Conservation (phyloP, 495 filamentous ascomycete species). For the Hyaloscypha variabilis region DNA sequence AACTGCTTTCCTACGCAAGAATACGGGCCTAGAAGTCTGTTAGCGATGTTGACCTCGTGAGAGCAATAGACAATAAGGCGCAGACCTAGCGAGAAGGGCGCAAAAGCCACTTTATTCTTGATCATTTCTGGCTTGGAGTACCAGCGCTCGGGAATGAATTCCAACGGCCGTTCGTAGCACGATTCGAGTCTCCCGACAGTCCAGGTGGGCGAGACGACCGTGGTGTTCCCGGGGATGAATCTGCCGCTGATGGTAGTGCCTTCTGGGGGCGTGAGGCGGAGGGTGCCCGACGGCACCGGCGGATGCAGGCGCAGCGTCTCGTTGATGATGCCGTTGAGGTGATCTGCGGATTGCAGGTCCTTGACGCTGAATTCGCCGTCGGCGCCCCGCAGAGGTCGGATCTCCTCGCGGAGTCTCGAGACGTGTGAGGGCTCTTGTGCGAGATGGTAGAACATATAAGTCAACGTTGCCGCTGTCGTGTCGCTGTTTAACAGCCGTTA, state of each 20-base stretch:
- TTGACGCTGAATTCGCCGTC: neutral
- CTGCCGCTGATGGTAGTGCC: constrained; percentile 47
- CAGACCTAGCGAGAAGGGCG: constrained; percentile 50
- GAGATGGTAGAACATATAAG: constrained; percentile 18
- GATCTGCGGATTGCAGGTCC: constrained; percentile 20
- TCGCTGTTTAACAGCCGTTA: constrained; percentile 14
- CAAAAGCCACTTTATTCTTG: constrained; percentile 47
- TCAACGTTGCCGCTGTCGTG: constrained; percentile 20
- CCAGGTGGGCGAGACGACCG: constrained; percentile 9
- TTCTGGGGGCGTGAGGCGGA: constrained; percentile 44
- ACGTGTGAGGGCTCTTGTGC: constrained; percentile 1
- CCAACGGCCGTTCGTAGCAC: constrained; percentile 29
- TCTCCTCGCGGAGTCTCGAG: constrained; percentile 10
- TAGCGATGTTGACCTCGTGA: neutral
- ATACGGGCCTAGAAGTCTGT: constrained; percentile 30
- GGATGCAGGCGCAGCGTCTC: constrained; percentile 56
- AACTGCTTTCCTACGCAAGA: constrained; percentile 55
- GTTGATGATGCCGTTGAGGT: constrained; percentile 52
- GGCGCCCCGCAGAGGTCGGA: constrained; percentile 18
- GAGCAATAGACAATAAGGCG: constrained; percentile 1
- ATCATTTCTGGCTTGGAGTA: constrained; percentile 45
- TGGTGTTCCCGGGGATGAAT: constrained; percentile 42
- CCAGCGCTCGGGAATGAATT: constrained; percentile 63
- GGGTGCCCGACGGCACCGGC: constrained; percentile 36
- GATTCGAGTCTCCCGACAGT: constrained; percentile 14